A percentile compares a stretch with the other conserved stretches of the same genome.
phyloP scores from a whole-genome alignment of 305 asterid genomes.

The Rubia balearica region DNA sequence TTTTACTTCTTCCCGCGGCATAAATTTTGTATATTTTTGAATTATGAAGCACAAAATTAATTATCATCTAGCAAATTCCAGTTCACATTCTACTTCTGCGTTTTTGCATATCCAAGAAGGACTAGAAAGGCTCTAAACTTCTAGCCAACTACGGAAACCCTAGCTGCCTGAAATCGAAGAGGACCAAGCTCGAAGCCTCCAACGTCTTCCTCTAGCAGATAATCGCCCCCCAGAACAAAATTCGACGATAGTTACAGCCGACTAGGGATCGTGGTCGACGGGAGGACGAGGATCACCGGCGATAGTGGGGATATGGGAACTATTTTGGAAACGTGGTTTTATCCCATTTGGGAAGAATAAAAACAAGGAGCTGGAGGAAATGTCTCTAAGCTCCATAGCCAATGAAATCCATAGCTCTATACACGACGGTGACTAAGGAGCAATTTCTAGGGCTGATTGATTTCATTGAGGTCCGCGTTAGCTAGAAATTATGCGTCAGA shows the following conservation, averaged over 20 bases:
- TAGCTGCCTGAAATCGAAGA: background rate
- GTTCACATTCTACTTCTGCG: too few species aligned
- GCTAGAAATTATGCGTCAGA: slow-evolving; percentile 37
- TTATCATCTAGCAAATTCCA: too few species aligned
- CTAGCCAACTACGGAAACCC: slow-evolving; percentile 12
- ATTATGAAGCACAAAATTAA: too few species aligned
- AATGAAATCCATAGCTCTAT: slow-evolving; percentile 34
- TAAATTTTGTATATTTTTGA: too few species aligned
- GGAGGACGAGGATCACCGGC: slow-evolving; percentile 36
- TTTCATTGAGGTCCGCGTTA: slow-evolving; percentile 53
- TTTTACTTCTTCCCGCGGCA: too few species aligned
- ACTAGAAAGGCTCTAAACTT: too few species aligned
- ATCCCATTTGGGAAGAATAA: slow-evolving; percentile 52
- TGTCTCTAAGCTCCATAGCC: slow-evolving; percentile 35
- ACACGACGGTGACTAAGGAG: slow-evolving; percentile 31
- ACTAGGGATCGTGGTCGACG: slow-evolving; percentile 56
- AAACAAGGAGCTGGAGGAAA: slow-evolving; percentile 28
- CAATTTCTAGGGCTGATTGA: slow-evolving; percentile 61
- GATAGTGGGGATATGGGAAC: slow-evolving; percentile 21
- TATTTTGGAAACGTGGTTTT: slow-evolving; percentile 65
- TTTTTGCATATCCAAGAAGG: too few species aligned
- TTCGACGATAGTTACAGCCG: slow-evolving; percentile 14
- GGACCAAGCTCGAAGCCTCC: slow-evolving; percentile 50
- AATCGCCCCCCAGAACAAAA: slow-evolving; percentile 22
- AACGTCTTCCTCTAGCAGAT: slow-evolving; percentile 51